phyloP scores from a whole-genome alignment of 805 yeast genomes.

The Monosporozyma aquatica region DNA sequence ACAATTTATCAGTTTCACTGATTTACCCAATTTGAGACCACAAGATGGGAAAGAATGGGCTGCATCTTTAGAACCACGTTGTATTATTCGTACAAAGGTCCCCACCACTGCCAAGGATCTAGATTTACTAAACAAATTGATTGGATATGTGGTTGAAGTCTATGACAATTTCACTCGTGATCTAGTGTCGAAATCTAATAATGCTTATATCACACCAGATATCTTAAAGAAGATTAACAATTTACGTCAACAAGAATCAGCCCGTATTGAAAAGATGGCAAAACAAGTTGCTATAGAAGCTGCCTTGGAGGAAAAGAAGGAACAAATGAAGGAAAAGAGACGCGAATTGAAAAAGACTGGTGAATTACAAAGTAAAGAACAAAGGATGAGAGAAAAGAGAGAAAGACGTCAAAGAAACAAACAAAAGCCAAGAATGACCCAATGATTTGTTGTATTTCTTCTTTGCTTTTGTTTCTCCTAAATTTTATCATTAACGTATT shows the following conservation, averaged over 20 bases:
- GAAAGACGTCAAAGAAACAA: slow-evolving; percentile 63
- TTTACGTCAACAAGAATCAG: slow-evolving; percentile 65
- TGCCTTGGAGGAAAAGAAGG: slow-evolving; percentile 60
- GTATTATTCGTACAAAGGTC: slow-evolving; percentile 46
- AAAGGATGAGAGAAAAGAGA: slow-evolving; percentile 72
- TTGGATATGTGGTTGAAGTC: slow-evolving; percentile 48
- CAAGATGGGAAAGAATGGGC: slow-evolving; percentile 43
- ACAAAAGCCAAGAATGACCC: slow-evolving; percentile 39
- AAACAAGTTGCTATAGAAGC: slow-evolving; percentile 62
- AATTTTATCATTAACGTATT: too few species aligned
- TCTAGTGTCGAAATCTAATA: slow-evolving; percentile 31
- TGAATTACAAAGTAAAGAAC: slow-evolving; percentile 68
- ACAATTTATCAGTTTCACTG: slow-evolving; percentile 71
- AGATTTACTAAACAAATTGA: slow-evolving; percentile 39
- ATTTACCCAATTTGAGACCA: slow-evolving; percentile 72
- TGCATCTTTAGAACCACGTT: slow-evolving; percentile 39
- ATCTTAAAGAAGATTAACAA: slow-evolving; percentile 65
- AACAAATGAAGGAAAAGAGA: slow-evolving; percentile 56
- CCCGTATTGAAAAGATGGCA: slow-evolving; percentile 58
- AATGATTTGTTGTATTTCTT: neutral
- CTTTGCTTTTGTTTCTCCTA: neutral
- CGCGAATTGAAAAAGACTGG: slow-evolving; percentile 53
- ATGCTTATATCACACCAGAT: slow-evolving; percentile 59
- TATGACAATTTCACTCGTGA: slow-evolving; percentile 46
- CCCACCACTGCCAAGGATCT: slow-evolving; percentile 44